phyloP scores from a whole-genome alignment of 495 filamentous ascomycete genomes.

The Penicillium salamii region DNA sequence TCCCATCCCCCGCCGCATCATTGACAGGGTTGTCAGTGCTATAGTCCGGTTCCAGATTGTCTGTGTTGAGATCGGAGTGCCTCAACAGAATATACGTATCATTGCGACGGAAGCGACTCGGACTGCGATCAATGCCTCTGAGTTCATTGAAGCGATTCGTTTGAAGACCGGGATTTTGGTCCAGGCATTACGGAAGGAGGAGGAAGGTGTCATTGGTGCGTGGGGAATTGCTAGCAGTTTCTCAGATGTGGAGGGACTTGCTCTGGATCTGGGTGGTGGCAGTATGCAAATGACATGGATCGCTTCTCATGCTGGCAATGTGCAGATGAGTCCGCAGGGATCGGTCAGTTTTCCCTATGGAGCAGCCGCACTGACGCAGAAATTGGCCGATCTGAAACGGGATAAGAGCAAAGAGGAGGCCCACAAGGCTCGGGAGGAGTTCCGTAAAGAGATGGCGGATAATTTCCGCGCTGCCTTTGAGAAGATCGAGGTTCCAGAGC shows the following conservation, averaged over 20 bases:
- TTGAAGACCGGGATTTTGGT: slow-evolving; percentile 61
- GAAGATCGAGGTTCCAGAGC: slow-evolving; percentile 52
- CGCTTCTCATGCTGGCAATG: slow-evolving; percentile 50
- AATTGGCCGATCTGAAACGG: slow-evolving; percentile 49
- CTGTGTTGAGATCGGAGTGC: slow-evolving; percentile 70
- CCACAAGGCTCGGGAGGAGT: slow-evolving; percentile 27
- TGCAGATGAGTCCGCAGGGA: slow-evolving; percentile 47
- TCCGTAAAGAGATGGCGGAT: slow-evolving; percentile 55
- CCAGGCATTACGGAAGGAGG: slow-evolving; percentile 68
- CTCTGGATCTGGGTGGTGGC: slow-evolving; percentile 88
- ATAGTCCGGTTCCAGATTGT: slow-evolving; percentile 70
- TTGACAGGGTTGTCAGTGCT: slow-evolving; percentile 58
- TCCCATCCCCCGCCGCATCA: slow-evolving; percentile 62
- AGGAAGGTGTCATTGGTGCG: slow-evolving; percentile 80
- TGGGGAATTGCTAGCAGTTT: slow-evolving; percentile 81
- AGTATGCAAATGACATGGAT: slow-evolving; percentile 91
- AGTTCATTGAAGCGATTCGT: slow-evolving; percentile 63
- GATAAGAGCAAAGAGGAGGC: slow-evolving; percentile 28
- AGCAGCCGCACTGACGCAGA: slow-evolving; percentile 71
- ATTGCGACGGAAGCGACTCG: slow-evolving; percentile 90
- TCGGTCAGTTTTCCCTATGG: slow-evolving; percentile 74
- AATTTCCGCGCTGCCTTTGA: slow-evolving; percentile 62
- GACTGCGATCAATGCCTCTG: slow-evolving; percentile 68
- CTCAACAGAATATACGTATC: slow-evolving; percentile 58
- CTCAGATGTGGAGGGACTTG: slow-evolving; percentile 61